Evolutionary conservation across 371 early-diverging fungal genomes (phyloP), one percentile per base, ranked within the genome.

Genomic region (Nematocida minor): DNA sequence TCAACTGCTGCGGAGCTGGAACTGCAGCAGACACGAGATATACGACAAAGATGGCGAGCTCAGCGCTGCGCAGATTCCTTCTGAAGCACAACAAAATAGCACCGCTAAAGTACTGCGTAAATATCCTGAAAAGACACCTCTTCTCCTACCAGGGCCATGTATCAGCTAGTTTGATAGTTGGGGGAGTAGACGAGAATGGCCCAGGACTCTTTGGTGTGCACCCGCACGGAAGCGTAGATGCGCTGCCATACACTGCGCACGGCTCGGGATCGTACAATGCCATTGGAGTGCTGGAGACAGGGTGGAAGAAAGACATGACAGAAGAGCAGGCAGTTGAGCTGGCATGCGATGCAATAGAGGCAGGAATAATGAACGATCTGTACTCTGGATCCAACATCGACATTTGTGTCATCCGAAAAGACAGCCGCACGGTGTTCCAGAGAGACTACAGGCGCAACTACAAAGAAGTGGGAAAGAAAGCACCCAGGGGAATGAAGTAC

Each of bases 1-100:
- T 98, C 88, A 95, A 93, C 87, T 95, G 96, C 86, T 94, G 95
- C 85, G 97, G 99, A 80, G 99, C 97, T 29, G 97, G 99, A 82
- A 97, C 97, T 22, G 97, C 97, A 40, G 99, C 97, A 11, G 99
- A 98, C 87, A 96, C 96, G 29, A 92, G 93, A 82, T 91, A 91
- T 81, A 93, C 96, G 0, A 96, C 96, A 31, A 89, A 88, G 64
- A 88, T 94, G 86, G 94, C 95, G 79, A 88, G 90, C 70, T 91
- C 91, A 79, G 90, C 94, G 84, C 88, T 97, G 68, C 93, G 92
- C 83, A 88, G 96, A 78, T 96, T 95, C 83, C 83, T 89, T 46
- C 88, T 94, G 51, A 87, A 89, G 54, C 94, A 94, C 34, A 92
- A 93, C 54, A 88, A 94, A 80, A 85, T 91, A 80, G 88, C 94